A percentile compares a stretch with the other conserved stretches of the same genome.
phyloP scores from a whole-genome alignment of 2,329 filamentous ascomycete species.

The Venturia asperata region DNA sequence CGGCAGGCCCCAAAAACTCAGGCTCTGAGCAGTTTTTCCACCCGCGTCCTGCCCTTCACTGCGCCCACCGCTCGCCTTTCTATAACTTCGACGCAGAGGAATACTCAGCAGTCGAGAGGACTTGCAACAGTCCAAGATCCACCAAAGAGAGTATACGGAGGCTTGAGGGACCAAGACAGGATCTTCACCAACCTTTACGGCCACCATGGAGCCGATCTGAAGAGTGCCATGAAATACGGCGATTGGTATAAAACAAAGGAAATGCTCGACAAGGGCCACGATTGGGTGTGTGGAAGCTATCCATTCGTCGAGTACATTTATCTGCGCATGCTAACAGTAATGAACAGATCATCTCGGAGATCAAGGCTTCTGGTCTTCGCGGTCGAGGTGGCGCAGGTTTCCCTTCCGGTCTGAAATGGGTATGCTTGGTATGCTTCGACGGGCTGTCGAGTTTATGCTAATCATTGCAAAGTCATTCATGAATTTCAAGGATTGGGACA shows the following conservation, averaged over 20 bases:
- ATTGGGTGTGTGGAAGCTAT: slow-evolving; percentile 56
- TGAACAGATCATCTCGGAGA: slow-evolving; percentile 78
- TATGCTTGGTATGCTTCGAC: slow-evolving; percentile 42
- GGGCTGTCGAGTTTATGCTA: neutral
- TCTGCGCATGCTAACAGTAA: slow-evolving; percentile 21
- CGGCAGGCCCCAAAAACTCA: slow-evolving; percentile 33
- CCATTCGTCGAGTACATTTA: slow-evolving; percentile 12
- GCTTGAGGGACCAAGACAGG: slow-evolving; percentile 89
- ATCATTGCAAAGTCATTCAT: slow-evolving; percentile 71
- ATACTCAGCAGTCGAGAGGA: slow-evolving; percentile 44
- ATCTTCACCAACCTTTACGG: slow-evolving; percentile 99
- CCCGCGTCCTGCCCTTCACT: slow-evolving; percentile 36
- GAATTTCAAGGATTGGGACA: slow-evolving; percentile 99
- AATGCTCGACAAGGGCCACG: slow-evolving; percentile 91
- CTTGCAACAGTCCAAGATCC: slow-evolving; percentile 45
- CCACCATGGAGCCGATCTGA: slow-evolving; percentile 82
- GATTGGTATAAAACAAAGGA: slow-evolving; percentile 99
- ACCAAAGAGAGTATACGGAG: slow-evolving; percentile 66
- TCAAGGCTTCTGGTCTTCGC: slow-evolving; percentile 92
- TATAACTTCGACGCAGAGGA: slow-evolving; percentile 47
- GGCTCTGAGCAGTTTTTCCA: slow-evolving; percentile 35
- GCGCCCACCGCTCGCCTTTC: slow-evolving; percentile 32
- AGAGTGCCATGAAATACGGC: slow-evolving; percentile 93
- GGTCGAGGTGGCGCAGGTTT: slow-evolving; percentile 97
- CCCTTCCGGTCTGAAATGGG: slow-evolving; percentile 98